Percentiles rank a stretch among this genome's conserved stretches.
phyloP scores from a whole-genome alignment of 2,329 filamentous ascomycete species.

The Aspergillus calidoustus region DNA sequence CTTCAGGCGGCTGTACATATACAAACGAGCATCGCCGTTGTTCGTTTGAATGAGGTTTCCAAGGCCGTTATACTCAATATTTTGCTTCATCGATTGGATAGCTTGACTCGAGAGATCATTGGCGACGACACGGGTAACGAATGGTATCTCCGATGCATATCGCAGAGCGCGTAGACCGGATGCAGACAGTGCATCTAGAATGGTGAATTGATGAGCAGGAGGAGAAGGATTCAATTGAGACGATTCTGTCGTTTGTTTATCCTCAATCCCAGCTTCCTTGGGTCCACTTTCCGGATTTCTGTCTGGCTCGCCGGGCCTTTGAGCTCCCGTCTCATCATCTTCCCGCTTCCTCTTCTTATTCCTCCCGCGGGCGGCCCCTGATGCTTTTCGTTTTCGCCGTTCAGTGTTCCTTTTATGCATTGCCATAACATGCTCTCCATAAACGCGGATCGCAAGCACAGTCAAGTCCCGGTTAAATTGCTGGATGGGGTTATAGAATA shows the following conservation, averaged over 20 bases:
- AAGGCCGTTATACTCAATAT: conserved; percentile 81
- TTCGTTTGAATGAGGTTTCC: conserved; percentile 72
- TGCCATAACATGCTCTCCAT: conserved; percentile 69
- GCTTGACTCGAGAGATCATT: conserved; percentile 86
- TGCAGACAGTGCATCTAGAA: conserved; percentile 92
- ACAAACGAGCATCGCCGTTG: conserved; percentile 80
- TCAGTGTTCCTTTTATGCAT: conserved; percentile 57
- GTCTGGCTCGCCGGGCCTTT: conserved; percentile 26
- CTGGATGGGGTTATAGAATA: conserved; percentile 99
- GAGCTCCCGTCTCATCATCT: conserved; percentile 22
- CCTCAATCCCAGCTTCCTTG: conserved; percentile 16
- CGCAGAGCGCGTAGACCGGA: conserved; percentile 89
- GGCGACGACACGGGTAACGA: conserved; percentile 78
- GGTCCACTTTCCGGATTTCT: conserved; percentile 27
- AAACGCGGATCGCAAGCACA: conserved; percentile 87
- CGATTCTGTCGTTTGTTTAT: conserved; percentile 18
- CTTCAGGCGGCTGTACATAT: conserved; percentile 80
- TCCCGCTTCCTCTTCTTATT: conserved; percentile 45
- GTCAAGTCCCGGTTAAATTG: conserved; percentile 98
- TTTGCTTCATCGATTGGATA: conserved; percentile 78
- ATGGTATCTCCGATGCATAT: conserved; percentile 89
- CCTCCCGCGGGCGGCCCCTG: conserved; percentile 39
- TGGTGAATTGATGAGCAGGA: conserved; percentile 65
- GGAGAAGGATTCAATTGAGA: conserved; percentile 41
- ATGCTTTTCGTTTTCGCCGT: conserved; percentile 41